Evolutionary conservation across 345 rosid species (phyloP).

Genomic region (Arabidopsis arenosa): DNA sequence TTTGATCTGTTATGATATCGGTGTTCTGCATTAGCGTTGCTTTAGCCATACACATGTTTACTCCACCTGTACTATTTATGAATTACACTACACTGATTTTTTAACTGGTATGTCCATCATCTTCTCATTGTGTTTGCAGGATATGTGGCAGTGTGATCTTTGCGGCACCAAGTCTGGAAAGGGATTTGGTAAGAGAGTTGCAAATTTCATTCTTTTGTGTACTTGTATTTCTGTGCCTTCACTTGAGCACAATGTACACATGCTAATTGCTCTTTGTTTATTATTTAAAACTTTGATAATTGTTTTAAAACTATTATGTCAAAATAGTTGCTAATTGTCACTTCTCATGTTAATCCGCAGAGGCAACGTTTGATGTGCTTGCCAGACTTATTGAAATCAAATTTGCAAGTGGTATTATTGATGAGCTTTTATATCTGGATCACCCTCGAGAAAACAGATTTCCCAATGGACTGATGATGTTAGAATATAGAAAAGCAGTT

Average conservation of each 20-base stretch:
- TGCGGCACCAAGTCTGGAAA: conserved; percentile 49
- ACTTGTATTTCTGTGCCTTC: conserved; percentile 19
- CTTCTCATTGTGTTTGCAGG: conserved; percentile 37
- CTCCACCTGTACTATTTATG: neutral
- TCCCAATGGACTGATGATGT: conserved; percentile 76
- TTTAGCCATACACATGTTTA: neutral
- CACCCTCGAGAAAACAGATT: conserved; percentile 79
- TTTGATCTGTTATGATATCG: conserved; percentile 19
- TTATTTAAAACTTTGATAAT: neutral
- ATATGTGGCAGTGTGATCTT: conserved; percentile 48
- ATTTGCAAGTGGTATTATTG: conserved; percentile 94
- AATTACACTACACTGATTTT: neutral
- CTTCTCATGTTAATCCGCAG: conserved; percentile 48
- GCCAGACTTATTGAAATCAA: conserved; percentile 92
- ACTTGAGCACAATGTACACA: conserved; percentile 1
- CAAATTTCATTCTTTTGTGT: conserved; percentile 4
- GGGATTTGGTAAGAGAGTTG: conserved; percentile 46
- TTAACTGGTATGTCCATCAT: neutral
- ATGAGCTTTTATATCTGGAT: conserved; percentile 88
- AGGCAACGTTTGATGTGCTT: conserved; percentile 93
- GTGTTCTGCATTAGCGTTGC: neutral
- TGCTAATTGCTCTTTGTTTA: neutral
- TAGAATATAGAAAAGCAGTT: conserved; percentile 91
- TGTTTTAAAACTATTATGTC: conserved; percentile 1
- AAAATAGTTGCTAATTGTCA: conserved; percentile 34